Conservation (phyloP, 306 rosid genomes). For the Prunus dulcis region DNA sequence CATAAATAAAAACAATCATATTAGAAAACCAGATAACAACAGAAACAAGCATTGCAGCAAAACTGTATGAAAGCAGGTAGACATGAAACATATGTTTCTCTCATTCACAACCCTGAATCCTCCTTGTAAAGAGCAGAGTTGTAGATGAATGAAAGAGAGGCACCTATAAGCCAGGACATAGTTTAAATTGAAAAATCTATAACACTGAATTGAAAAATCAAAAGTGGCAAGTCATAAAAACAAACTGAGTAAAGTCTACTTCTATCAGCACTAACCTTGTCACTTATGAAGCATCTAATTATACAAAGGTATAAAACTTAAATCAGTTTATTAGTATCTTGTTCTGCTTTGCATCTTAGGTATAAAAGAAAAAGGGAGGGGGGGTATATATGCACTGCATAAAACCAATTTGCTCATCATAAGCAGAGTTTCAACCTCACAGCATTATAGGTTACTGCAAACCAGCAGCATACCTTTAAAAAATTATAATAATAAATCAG, state of each 20-base stretch:
- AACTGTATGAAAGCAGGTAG: background rate
- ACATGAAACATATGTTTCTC: background rate
- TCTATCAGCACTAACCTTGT: background rate
- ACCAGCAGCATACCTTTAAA: background rate
- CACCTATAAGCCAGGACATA: slow-evolving; percentile 1
- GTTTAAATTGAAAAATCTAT: background rate
- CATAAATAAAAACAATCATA: slow-evolving; percentile 24
- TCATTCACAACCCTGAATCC: background rate
- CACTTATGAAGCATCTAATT: background rate
- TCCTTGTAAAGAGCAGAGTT: background rate
- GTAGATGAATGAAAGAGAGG: background rate
- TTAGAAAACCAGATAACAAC: slow-evolving; percentile 11
- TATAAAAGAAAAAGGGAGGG: background rate
- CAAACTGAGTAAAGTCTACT: no score
- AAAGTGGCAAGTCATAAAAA: background rate
- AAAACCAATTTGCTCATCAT: background rate
- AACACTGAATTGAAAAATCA: background rate
- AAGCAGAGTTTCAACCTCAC: background rate
- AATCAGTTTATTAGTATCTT: background rate
- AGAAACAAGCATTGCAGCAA: slow-evolving; percentile 13
- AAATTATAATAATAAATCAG: background rate
- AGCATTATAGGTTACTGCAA: background rate
- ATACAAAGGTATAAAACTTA: background rate
- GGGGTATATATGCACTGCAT: background rate
- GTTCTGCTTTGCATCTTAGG: background rate